These are phyloP conservation scores for Cucurbitaria berberidis DNA, from an alignment of 2,329 filamentous ascomycete genomes.

Conservation along the genomic window DNA sequence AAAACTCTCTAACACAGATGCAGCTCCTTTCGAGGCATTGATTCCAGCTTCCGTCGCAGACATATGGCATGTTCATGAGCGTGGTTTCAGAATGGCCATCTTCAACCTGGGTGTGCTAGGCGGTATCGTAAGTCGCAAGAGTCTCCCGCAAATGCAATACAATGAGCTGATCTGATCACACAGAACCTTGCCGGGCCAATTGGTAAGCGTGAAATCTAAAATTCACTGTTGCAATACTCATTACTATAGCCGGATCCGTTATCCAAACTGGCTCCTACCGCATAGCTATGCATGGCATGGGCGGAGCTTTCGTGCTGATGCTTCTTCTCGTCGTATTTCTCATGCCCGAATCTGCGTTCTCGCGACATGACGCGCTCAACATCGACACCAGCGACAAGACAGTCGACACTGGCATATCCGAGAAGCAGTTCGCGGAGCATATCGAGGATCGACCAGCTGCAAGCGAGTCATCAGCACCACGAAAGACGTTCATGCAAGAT, in stretches of 20 bases:
- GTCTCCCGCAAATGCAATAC: background rate
- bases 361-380: slow-evolving; percentile 16
- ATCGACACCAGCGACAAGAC: slow-evolving; percentile 25
- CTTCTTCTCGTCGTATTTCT: slow-evolving; percentile 31
- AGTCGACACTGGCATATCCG: slow-evolving; percentile 8
- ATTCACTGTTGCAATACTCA: background rate
- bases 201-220: background rate
- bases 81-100: slow-evolving; percentile 30
- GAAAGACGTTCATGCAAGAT: slow-evolving; percentile 11
- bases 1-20: background rate
- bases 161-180: background rate
- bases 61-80: slow-evolving; percentile 34
- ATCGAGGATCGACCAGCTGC: slow-evolving; percentile 9
- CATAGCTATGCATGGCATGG: slow-evolving; percentile 31
- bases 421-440: background rate
- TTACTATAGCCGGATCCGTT: slow-evolving; percentile 19
- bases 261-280: slow-evolving; percentile 29
- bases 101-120: slow-evolving; percentile 35
- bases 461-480: slow-evolving; percentile 5
- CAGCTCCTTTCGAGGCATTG: slow-evolving; percentile 33
- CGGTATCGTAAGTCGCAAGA: slow-evolving; percentile 21
- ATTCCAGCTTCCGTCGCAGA: slow-evolving; percentile 33
- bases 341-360: slow-evolving; percentile 32
- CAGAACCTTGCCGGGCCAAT: slow-evolving; percentile 31
- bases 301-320: slow-evolving; percentile 27